Conservation (phyloP, 805 yeast species). For the Debaryomyces maramus region DNA sequence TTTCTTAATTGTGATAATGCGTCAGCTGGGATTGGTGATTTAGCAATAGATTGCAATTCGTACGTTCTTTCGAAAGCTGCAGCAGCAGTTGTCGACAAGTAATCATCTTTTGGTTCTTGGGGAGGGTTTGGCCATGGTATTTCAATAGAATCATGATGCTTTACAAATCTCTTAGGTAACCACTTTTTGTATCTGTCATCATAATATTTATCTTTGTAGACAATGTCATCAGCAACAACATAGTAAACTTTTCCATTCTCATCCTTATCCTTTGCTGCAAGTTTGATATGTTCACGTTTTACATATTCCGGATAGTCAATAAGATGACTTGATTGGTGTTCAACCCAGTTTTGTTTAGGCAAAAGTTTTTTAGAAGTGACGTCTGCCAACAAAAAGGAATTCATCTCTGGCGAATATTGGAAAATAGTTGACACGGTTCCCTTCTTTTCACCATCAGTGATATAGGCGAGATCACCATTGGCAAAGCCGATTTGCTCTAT, state of each 20-base stretch:
- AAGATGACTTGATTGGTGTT: constrained; percentile 69
- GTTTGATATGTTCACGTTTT: constrained; percentile 58
- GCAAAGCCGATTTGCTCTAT: constrained; percentile 60
- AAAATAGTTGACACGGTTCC: constrained; percentile 75
- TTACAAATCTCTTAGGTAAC: constrained; percentile 77
- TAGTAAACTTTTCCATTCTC: constrained; percentile 63
- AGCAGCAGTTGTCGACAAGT: constrained; percentile 55
- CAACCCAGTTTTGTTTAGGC: constrained; percentile 73
- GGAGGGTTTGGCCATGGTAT: constrained; percentile 90
- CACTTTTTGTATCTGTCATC: constrained; percentile 71
- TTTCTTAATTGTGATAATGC: constrained; percentile 72
- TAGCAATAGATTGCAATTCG: constrained; percentile 65
- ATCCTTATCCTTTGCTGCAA: constrained; percentile 75
- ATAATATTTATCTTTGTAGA: constrained; percentile 66
- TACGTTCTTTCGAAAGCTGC: constrained; percentile 70
- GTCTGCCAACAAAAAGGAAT: constrained; percentile 66
- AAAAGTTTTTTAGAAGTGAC: constrained; percentile 65
- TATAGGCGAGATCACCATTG: constrained; percentile 76
- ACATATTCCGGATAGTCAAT: constrained; percentile 67
- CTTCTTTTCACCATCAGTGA: constrained; percentile 65
- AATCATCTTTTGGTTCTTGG: constrained; percentile 52
- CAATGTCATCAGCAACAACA: constrained; percentile 76
- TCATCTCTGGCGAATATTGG: constrained; percentile 57
- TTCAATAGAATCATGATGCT: constrained; percentile 63
- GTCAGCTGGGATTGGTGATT: constrained; percentile 66